Percentiles rank a stretch among this genome's conserved stretches.
Evolutionary conservation across 345 rosid species (phyloP).

Genomic region (Eucalyptus erythrocorys): DNA sequence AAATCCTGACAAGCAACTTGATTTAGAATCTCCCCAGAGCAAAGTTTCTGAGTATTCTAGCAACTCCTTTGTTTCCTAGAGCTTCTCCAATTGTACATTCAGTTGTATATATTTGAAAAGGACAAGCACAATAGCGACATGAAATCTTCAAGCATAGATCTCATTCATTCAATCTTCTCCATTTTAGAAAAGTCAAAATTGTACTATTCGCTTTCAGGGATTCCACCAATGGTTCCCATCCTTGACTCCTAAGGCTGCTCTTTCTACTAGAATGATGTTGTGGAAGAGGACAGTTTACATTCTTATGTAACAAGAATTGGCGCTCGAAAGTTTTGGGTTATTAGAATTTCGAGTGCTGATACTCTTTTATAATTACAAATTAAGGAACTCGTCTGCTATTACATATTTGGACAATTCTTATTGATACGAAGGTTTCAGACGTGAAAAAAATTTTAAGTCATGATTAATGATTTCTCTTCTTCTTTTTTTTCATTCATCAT

Average conservation of each 20-base stretch:
- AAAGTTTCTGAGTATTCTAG: not conserved
- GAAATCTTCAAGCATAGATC: slow-evolving; percentile 5
- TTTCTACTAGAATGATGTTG: not conserved
- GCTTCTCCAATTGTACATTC: not conserved
- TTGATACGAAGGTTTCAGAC: fast-evolving
- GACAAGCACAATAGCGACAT: not conserved
- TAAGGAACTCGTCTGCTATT: not conserved
- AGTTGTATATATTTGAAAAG: not conserved
- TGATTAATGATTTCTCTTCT: not conserved
- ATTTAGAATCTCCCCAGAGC: not conserved
- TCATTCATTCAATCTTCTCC: slow-evolving; percentile 2
- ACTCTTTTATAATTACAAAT: not conserved
- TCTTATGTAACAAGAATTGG: not conserved
- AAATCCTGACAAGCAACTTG: not conserved
- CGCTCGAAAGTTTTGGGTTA: not conserved
- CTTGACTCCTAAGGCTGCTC: not conserved
- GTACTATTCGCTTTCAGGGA: not conserved
- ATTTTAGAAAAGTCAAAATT: not conserved
- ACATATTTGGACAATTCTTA: not conserved
- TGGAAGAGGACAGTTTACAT: not conserved
- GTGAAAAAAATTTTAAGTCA: not conserved
- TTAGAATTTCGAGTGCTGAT: not conserved
- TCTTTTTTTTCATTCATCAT: not conserved
- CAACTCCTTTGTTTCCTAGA: not conserved
- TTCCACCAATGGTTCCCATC: not conserved